Base-by-base conservation (phyloP, 140 eudicot species). In the Eryngium alpinum region DNA sequence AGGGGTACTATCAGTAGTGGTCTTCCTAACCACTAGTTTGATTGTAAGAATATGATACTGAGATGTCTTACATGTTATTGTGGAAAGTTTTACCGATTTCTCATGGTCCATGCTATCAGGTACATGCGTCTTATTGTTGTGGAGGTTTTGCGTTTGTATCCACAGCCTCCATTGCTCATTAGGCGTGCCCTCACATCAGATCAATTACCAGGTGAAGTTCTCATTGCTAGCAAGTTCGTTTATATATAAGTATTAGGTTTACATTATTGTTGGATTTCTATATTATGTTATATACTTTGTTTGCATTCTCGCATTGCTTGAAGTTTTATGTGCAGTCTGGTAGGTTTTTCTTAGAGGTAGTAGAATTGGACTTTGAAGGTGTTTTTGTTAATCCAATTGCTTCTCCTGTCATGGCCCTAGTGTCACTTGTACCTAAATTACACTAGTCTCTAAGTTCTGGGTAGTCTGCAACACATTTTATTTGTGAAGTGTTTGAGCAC, bases 151-250 rank as follows among this genome's bases (percentile, higher is more conserved):
- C 97, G 99, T 31, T 86, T 94, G 81, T 94, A 89, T 84, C 99
- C 99, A 62, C 99, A 94, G 81, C 97, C 99, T 74, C 99, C 99
- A 5, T 91, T 95, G 93, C 99, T 95, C 66, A 95, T 95, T 27
- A 88, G 97, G 70, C 95, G 99, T 46, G 72, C 99, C 85, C 90
- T 95, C 53, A 89, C 84, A 85, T 51, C 97, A 28, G 99, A 95
- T 86, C 43, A 1, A 65, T 89, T 92, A 83, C 99, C 99, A 79
- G 96, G 98, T 94, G 77, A 72, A 31, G 46, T 70, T 27, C 11
- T 65, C 21, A 65, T 65, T 27, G 84, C 71, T 9, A 81, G 34
- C 14, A 11, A 11, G 43, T 53, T 67, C 63, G 5, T 67, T 10
- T 7, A 21, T 22, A 21, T 9, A 21, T 22, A 62, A 15, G 27